Percentiles rank a stretch among this genome's conserved stretches.
Evolutionary conservation across 2,329 filamentous ascomycete species (phyloP).

Genomic region (Trichothecium sympodiale): DNA sequence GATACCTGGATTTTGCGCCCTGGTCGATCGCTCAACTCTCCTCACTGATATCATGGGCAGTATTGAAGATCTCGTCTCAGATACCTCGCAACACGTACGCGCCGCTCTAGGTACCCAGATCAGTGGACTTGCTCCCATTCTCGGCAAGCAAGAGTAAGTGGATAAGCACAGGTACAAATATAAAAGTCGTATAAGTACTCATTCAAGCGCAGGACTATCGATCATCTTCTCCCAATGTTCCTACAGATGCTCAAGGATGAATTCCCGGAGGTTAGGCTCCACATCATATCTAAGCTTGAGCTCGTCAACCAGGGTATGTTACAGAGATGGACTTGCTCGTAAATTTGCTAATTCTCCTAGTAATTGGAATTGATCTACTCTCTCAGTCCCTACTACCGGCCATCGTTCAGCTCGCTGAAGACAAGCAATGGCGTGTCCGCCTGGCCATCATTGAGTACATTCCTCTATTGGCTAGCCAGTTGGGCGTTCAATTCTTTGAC

Average conservation of each 20-base stretch:
- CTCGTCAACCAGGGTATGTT: conserved; percentile 81
- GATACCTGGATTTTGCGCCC: conserved; percentile 89
- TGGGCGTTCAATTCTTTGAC: conserved; percentile 96
- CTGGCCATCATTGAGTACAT: conserved; percentile 99
- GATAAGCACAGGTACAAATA: conserved; percentile 2
- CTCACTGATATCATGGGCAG: conserved; percentile 95
- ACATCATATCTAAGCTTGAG: conserved; percentile 99
- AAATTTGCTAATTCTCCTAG: conserved; percentile 31
- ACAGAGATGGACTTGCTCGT: too few relatives aligned
- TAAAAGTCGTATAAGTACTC: not conserved
- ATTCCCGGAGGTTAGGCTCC: conserved; percentile 92
- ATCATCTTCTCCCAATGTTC: conserved; percentile 96
- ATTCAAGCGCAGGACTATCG: conserved; percentile 61
- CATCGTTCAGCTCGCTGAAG: conserved; percentile 93
- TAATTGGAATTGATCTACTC: conserved; percentile 94
- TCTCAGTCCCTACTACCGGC: conserved; percentile 94
- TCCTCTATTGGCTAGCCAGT: conserved; percentile 84
- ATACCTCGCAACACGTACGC: conserved; percentile 92
- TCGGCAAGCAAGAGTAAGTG: conserved; percentile 91
- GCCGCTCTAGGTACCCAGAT: conserved; percentile 94
- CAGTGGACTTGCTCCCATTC: conserved; percentile 88
- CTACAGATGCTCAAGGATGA: conserved; percentile 99
- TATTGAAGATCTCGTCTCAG: conserved; percentile 90
- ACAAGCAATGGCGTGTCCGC: conserved; percentile 98
- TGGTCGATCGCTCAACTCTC: conserved; percentile 78